Conservation (phyloP, 75 land plant genomes). For the Pinus albicaulis region DNA sequence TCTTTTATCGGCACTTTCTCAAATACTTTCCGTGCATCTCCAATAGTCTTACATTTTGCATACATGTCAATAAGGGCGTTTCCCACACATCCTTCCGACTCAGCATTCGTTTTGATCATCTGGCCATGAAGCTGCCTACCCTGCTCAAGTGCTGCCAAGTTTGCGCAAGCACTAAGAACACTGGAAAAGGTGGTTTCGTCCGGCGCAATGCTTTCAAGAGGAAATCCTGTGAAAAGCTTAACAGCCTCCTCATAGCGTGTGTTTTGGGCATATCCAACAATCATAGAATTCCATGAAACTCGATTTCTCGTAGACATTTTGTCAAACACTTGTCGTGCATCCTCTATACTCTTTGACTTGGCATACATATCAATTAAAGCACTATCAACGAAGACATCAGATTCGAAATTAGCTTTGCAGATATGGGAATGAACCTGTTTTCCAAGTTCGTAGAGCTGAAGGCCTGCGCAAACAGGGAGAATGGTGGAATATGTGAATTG, state of each 20-base stretch:
- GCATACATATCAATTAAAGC: neutral
- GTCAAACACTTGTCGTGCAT: constrained; percentile 2
- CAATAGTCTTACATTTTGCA: constrained; percentile 33
- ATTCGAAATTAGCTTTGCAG: neutral
- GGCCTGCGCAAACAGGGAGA: too few relatives aligned
- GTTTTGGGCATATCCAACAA: neutral
- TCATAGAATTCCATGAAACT: neutral
- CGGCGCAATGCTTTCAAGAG: too few relatives aligned
- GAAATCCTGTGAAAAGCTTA: too few relatives aligned
- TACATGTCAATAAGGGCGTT: constrained; percentile 45
- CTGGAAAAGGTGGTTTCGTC: too few relatives aligned
- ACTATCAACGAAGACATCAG: neutral
- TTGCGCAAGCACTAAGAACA: too few relatives aligned
- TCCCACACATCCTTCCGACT: constrained; percentile 3
- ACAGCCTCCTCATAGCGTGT: too few relatives aligned
- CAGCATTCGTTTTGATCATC: neutral
- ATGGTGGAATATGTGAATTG: too few relatives aligned
- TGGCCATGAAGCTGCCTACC: neutral
- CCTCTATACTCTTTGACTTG: neutral
- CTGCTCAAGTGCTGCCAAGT: too few relatives aligned
- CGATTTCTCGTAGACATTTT: neutral
- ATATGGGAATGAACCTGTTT: too few relatives aligned
- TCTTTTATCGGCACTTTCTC: constrained; percentile 43
- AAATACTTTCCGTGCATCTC: constrained; percentile 40
- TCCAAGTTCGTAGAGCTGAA: too few relatives aligned